Percentiles rank a stretch among this genome's conserved stretches.
Conservation (phyloP, 768 basidiomycete species). For the Tulasnella sp. region DNA sequence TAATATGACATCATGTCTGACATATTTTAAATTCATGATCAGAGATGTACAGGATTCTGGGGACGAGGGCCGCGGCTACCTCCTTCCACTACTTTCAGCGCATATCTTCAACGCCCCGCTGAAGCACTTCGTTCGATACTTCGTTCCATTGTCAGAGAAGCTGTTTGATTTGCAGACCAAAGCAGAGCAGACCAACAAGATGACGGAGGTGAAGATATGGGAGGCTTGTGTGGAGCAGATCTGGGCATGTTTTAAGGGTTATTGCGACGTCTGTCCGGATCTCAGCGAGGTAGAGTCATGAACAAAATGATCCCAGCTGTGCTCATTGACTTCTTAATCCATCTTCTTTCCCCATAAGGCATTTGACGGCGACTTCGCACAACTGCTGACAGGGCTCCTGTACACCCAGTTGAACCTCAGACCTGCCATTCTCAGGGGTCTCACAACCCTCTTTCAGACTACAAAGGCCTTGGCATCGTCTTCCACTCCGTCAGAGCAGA, state of each 20-base stretch:
- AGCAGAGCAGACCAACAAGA: slow-evolving; percentile 44
- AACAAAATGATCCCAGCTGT: too few species aligned
- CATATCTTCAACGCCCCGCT: slow-evolving; percentile 63
- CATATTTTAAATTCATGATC: not conserved
- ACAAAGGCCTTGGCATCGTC: slow-evolving; percentile 47
- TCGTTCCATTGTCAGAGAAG: slow-evolving; percentile 86
- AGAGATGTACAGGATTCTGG: not conserved
- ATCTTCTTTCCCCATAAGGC: slow-evolving; percentile 34
- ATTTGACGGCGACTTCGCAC: slow-evolving; percentile 64
- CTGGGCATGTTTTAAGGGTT: slow-evolving; percentile 85
- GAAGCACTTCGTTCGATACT: slow-evolving; percentile 76
- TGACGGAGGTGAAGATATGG: slow-evolving; percentile 89
- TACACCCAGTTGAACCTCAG: slow-evolving; percentile 82
- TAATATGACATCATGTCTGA: not conserved
- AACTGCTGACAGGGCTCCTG: slow-evolving; percentile 85
- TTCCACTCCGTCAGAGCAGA: slow-evolving; percentile 27
- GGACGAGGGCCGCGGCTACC: slow-evolving; percentile 75
- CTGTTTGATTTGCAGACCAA: slow-evolving; percentile 87
- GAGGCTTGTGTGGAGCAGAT: slow-evolving; percentile 85
- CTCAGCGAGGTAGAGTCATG: slow-evolving; percentile 45
- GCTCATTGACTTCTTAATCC: too few species aligned
- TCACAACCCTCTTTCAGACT: slow-evolving; percentile 74
- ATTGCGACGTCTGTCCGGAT: slow-evolving; percentile 74
- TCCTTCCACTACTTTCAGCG: slow-evolving; percentile 76
- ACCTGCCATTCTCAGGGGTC: slow-evolving; percentile 65